Base-by-base conservation (phyloP, 192 early-diverging fungal species). In the Coemansia sp. region DNA sequence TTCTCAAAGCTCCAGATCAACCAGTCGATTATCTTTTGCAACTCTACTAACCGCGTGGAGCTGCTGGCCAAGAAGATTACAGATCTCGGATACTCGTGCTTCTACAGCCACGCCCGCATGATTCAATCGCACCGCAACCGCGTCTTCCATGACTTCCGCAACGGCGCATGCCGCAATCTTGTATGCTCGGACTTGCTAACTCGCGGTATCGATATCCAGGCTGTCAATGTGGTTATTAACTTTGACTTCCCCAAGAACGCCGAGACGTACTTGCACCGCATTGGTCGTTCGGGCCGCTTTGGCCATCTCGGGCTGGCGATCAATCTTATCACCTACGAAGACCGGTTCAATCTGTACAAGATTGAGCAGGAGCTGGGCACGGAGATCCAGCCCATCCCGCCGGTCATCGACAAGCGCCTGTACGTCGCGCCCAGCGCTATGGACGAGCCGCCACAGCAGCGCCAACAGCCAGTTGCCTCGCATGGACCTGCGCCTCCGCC, bases 1-100 rank as follows among this genome's bases (percentile, higher is more conserved):
- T 98, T 98, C 69, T 96, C 94, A 0, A 96, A 96, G 90, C 90
- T 99, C 23, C 97, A 99, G 90, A 97, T 99, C 85, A 99, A 99
- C 83, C 97, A 99, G 88, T 98, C 95, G 35, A 99, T 99, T 65
- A 99, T 99, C 73, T 99, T 99, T 75, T 99, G 97, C 79, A 99
- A 99, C 83, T 99, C 97, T 0, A 98, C 97, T 47, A 94, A 92
- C 85, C 92, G 97, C 43, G 97, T 99, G 29, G 97, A 99, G 76
- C 89, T 99, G 53, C 84, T 99, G 58, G 97, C 97, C 56, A 95
- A 94, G 79, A 99, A 99, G 76, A 99, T 99, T 65, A 99, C 97
- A n/a, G 97, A 99, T 65, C 88, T 99, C 19, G 97, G 97, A 25
- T 99, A 98, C 79, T 97, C 94, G 58, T 99, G 97, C 83, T 99